These are phyloP conservation scores for Colletotrichum kahawae DNA, from an alignment of 2,329 filamentous ascomycete genomes.

Conservation along the genomic window DNA sequence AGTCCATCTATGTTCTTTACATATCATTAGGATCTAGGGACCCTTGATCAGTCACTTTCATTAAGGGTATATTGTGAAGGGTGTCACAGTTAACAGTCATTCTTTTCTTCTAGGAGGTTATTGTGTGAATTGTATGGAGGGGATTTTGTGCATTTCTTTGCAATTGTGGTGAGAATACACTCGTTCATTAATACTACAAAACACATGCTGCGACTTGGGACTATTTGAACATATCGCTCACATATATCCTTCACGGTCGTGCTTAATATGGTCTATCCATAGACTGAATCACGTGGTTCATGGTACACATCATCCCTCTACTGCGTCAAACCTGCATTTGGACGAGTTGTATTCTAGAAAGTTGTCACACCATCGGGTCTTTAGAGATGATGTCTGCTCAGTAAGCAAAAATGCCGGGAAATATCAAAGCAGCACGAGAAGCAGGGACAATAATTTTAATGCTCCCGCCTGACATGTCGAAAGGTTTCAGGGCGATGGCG, in stretches of 20 bases:
- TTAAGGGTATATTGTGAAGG: not conserved
- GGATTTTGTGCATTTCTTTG: not conserved
- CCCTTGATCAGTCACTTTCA: not conserved
- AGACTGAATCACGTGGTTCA: not conserved
- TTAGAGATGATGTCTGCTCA: not conserved
- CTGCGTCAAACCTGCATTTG: not conserved
- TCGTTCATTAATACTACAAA: not conserved
- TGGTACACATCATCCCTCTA: not conserved
- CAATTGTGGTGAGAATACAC: fast-evolving
- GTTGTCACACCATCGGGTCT: not conserved
- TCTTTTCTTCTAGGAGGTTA: not conserved
- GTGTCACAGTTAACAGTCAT: fast-evolving
- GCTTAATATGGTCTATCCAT: fast-evolving
- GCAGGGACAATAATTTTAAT: not conserved
- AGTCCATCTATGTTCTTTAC: not conserved
- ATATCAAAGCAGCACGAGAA: not conserved
- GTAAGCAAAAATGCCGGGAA: not conserved
- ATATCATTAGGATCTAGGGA: not conserved
- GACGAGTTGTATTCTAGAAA: not conserved
- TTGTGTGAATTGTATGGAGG: not conserved
- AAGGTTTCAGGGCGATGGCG: not conserved
- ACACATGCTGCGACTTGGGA: not conserved
- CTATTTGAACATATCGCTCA: not conserved
- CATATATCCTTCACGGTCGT: not conserved
- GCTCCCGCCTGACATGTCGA: not conserved